Evolutionary conservation across 257 asterid species (phyloP).

Genomic region (Salvia rosmarinus): DNA sequence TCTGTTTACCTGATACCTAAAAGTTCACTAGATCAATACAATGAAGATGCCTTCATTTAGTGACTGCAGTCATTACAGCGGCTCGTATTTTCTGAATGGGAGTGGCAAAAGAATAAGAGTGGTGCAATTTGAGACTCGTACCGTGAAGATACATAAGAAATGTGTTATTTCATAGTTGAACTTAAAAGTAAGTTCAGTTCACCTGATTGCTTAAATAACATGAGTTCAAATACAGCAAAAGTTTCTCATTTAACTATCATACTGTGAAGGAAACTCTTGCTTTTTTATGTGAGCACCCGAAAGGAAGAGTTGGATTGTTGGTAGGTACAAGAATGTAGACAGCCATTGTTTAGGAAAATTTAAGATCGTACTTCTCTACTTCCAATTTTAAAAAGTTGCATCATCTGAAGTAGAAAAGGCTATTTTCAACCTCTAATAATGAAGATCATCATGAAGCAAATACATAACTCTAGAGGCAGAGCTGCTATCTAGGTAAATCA

Average conservation of each 20-base stretch:
- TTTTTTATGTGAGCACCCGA: not conserved
- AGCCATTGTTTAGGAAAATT: not conserved
- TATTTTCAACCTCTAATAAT: not conserved
- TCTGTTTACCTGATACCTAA: slow-evolving; percentile 6
- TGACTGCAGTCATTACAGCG: not conserved
- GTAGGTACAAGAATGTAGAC: not conserved
- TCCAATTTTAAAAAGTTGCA: not conserved
- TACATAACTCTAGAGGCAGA: not conserved
- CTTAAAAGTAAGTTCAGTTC: not conserved
- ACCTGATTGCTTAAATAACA: not conserved
- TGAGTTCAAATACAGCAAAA: not conserved
- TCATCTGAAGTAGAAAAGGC: not conserved
- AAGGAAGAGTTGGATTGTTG: not conserved
- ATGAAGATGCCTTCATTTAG: not conserved
- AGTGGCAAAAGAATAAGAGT: not conserved
- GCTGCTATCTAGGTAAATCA: not conserved
- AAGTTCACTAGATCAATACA: not conserved
- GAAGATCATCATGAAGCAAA: not conserved
- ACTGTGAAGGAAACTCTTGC: not conserved
- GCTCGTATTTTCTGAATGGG: not conserved
- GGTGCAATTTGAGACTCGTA: not conserved
- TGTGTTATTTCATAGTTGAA: not conserved
- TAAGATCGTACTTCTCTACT: not conserved
- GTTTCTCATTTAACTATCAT: not conserved
- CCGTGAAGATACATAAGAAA: not conserved